Base-by-base conservation (phyloP, 2,329 filamentous ascomycete species). In the Pestalotiopsis sp. region DNA sequence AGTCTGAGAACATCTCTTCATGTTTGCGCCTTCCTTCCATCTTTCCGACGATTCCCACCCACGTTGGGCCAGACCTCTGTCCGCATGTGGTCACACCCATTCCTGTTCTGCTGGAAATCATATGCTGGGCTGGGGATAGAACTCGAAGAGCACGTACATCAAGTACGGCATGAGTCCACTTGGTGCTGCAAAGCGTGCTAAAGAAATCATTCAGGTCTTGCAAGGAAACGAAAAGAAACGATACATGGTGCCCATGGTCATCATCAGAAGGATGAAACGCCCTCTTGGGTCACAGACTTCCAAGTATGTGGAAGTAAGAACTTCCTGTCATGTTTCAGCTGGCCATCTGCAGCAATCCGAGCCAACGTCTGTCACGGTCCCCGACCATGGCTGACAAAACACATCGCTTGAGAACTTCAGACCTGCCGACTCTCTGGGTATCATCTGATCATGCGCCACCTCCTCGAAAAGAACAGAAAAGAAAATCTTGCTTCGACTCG, bases 371-470 rank as follows among this genome's bases (percentile, higher is more conserved):
- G 20, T n/a, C 44, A 52, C 10, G 44, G 44, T 52, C 2, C 44
- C 44, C 17, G 6, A 17, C 44, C 14, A n/a, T 52, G 44, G 44
- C n/a, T n/a, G 44, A 22, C 17, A n/a, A 52, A 52, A 52, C 40
- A 52, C 44, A 52, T 52, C 44, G 44, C 44, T 52, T 17, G 17
- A 52, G 44, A 52, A 52, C 10, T n/a, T n/a, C 20, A n/a, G 44
- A n/a, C 44, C 44, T n/a, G 44, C 44, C 44, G 14, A 38, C 63
- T 56, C 17, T 65, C 63, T 22, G 59, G 52, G 57, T 57, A 65
- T 35, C 17, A 9, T 35, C 30, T 35, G 30, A 35, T 2, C 3
- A 74, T 74, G 7, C 35, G 5, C 26, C 58, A 71, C 55, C 38
- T 62, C 48, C 24, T 35, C 30, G 6, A 35, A 35, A 35, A 35